phyloP scores from a whole-genome alignment of 2,329 filamentous ascomycete genomes.

The Arthroderma sp. region DNA sequence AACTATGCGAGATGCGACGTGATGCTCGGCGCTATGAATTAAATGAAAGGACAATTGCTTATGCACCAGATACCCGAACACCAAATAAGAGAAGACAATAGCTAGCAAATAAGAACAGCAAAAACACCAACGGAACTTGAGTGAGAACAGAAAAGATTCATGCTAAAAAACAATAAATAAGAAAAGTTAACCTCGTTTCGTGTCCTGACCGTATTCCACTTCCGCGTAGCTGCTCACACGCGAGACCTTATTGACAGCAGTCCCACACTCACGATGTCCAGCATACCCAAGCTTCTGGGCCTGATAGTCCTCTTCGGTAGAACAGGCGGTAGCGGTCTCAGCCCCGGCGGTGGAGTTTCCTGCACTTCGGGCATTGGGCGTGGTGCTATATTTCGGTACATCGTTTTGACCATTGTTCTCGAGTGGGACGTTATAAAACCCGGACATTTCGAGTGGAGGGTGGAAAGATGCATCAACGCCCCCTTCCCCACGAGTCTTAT shows the following conservation, averaged over 20 bases:
- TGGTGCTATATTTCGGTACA: conserved; percentile 16
- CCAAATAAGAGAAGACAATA: background rate
- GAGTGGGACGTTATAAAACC: conserved; percentile 27
- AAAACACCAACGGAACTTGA: too few relatives aligned
- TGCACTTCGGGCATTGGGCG: conserved; percentile 6
- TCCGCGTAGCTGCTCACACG: conserved; percentile 23
- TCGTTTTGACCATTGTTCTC: conserved; percentile 11
- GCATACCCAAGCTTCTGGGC: conserved; percentile 33
- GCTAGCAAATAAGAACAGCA: background rate
- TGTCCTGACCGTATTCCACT: conserved; percentile 23
- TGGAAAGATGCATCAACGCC: conserved; percentile 27
- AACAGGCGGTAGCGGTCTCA: background rate
- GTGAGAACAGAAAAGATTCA: conserved; percentile 2
- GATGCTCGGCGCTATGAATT: too few relatives aligned
- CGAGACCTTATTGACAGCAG: conserved; percentile 16
- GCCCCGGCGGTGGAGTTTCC: background rate
- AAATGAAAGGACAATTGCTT: too few relatives aligned
- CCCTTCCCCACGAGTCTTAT: conserved; percentile 49
- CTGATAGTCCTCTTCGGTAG: conserved; percentile 16
- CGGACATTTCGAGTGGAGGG: conserved; percentile 13
- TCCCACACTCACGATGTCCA: conserved; percentile 23
- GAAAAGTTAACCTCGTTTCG: conserved; percentile 17
- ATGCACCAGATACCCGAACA: background rate
- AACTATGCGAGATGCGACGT: too few relatives aligned
- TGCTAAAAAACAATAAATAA: background rate